These are phyloP conservation scores for Acrodontium crateriforme DNA, from an alignment of 2,329 filamentous ascomycete genomes.

Conservation along the genomic window DNA sequence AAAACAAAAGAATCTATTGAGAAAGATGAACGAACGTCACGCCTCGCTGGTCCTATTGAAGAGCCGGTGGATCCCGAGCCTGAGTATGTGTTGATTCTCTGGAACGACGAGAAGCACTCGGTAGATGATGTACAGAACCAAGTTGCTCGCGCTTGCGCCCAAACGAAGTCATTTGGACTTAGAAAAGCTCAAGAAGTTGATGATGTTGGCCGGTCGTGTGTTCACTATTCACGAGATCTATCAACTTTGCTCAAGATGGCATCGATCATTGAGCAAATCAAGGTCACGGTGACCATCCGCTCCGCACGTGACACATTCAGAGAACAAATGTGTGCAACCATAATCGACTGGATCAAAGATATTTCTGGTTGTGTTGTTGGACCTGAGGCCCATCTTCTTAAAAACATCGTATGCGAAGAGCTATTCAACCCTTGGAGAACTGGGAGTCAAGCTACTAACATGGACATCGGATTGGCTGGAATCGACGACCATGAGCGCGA, in stretches of 20 bases:
- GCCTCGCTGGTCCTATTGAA: slow-evolving; percentile 58
- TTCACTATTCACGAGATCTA: slow-evolving; percentile 63
- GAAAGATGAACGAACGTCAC: slow-evolving; percentile 67
- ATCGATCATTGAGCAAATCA: slow-evolving; percentile 83
- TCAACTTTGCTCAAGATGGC: slow-evolving; percentile 62
- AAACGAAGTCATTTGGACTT: slow-evolving; percentile 53
- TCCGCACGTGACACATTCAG: slow-evolving; percentile 90
- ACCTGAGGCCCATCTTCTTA: slow-evolving; percentile 62
- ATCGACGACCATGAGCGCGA: slow-evolving; percentile 68
- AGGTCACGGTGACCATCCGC: slow-evolving; percentile 87
- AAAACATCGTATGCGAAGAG: slow-evolving; percentile 78
- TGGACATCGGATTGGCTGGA: slow-evolving; percentile 59
- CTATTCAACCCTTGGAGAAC: slow-evolving; percentile 75
- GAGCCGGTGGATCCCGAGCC: slow-evolving; percentile 46
- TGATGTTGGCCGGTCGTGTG: slow-evolving; percentile 70
- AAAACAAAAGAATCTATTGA: slow-evolving; percentile 73
- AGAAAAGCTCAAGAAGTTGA: slow-evolving; percentile 78
- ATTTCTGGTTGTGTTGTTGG: slow-evolving; percentile 82
- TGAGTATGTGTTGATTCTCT: slow-evolving; percentile 75
- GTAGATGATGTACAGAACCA: slow-evolving; percentile 82
- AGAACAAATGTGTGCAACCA: slow-evolving; percentile 96
- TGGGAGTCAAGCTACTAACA: slow-evolving; percentile 72
- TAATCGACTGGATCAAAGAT: slow-evolving; percentile 91
- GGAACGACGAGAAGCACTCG: slow-evolving; percentile 99
- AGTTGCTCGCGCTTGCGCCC: slow-evolving; percentile 75